Base-by-base conservation (phyloP, 257 asterid species). In the Haberlea rhodopensis region DNA sequence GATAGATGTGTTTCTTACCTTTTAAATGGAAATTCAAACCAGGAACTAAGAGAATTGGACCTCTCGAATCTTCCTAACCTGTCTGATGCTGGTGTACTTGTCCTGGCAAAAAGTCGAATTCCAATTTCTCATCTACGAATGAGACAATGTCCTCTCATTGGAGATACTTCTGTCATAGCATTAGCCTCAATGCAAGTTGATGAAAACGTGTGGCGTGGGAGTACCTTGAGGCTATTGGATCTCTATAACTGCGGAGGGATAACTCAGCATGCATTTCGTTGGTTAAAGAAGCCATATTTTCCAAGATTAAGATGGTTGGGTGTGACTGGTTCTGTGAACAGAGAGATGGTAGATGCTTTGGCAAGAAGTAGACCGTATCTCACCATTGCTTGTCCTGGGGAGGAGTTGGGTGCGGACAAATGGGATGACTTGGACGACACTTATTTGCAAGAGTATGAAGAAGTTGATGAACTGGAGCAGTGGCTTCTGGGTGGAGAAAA, bases 301-400 rank as follows among this genome's bases (percentile, higher is more conserved):
- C 99, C 97, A 0, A 87, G 92, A 73, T 49, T 89, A 81, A 85
- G 96, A 71, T 92, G 95, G 97, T 54, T 92, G 78, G 96, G 99
- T 18, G 86, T 92, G 29, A 73, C 85, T 1, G 87, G 88, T 8
- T 73, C 79, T 15, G 62, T 78, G 76, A 87, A 83, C 76, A 78
- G 88, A 63, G 92, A 87, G 65, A 48, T 71, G 21, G 73, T 85
- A 57, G 95, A 87, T 62, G 74, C 74, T 53, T 73, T 92, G 52
- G 73, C 72, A 18, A 77, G 82, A 76, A 84, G 81, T 53, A 87
- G 96, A 67, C 94, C 91, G 22, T 83, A 81, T 65, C 26, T 89
- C 75, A 90, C 76, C 1, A 76, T 92, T 6, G 79, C 80, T 27
- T 75, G 72, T 46, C 84, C 82, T 23, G 97, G 99, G 1, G 97